Evolutionary conservation across 768 basidiomycete genomes (phyloP).

Genomic region (Hypholoma sublateritium): DNA sequence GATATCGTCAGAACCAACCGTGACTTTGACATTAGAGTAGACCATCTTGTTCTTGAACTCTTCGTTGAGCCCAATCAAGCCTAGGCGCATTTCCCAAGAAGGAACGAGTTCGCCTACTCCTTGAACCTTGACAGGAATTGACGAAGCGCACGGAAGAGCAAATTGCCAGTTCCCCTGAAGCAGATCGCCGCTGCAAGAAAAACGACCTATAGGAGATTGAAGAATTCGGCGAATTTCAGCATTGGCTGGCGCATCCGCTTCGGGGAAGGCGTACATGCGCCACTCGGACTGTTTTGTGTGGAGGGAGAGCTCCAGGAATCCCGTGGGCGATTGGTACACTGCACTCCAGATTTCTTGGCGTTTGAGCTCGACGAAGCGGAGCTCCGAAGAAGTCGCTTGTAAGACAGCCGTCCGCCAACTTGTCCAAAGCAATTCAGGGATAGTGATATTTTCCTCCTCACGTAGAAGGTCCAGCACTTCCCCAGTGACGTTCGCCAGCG

Average conservation of each 20-base stretch:
- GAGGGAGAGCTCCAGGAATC: constrained; percentile 72
- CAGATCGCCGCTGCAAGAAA: constrained; percentile 55
- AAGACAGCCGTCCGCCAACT: constrained; percentile 70
- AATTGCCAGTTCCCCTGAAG: constrained; percentile 79
- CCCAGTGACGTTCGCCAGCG: constrained; percentile 49
- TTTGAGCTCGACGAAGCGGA: constrained; percentile 83
- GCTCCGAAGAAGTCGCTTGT: constrained; percentile 55
- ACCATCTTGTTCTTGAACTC: constrained; percentile 69
- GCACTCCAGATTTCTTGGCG: constrained; percentile 89
- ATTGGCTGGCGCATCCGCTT: constrained; percentile 69
- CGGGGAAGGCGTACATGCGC: constrained; percentile 77
- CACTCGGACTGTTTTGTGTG: constrained; percentile 81
- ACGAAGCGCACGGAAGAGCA: constrained; percentile 61
- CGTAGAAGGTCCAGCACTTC: constrained; percentile 54
- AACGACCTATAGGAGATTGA: constrained; percentile 74
- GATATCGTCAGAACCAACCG: constrained; percentile 48
- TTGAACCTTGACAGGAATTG: constrained; percentile 60
- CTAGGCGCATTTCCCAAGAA: constrained; percentile 84
- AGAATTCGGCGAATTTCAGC: constrained; percentile 76
- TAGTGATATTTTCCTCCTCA: constrained; percentile 33
- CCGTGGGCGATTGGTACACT: constrained; percentile 70
- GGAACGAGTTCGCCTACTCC: constrained; percentile 71
- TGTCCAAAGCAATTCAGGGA: constrained; percentile 60
- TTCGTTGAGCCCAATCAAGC: constrained; percentile 50
- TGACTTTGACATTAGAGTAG: constrained; percentile 63